Evolutionary conservation across 2,329 filamentous ascomycete genomes (phyloP), one percentile per base, ranked within the genome.

Genomic region (Beauveria pseudobassiana): DNA sequence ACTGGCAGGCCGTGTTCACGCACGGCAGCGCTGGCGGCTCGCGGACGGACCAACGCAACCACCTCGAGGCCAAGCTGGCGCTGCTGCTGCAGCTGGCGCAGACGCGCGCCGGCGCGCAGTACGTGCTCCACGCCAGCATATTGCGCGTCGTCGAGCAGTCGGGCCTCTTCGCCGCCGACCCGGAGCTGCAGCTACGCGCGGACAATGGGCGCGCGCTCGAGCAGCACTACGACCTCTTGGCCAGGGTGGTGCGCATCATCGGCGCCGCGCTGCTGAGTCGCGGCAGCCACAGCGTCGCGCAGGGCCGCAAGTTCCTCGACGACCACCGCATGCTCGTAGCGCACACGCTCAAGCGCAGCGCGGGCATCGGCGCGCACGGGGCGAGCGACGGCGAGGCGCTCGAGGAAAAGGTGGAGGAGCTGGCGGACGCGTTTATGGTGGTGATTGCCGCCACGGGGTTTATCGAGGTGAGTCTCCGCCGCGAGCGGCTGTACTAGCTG

Each of bases 261-360:
- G 88, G 88, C 54, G 88, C 91, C 4, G 88, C 91, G 1, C 85
- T 97, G 16, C 82, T 97, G 54, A 89, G 87, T 65, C 85, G 91
- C 52, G 93, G 93, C 0, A 81, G 88, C 20, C 89, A 96, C 69
- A 96, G 96, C 72, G 84, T 93, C 46, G 82, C 87, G 46, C 90
- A 93, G 71, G 92, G 88, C 1, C 85, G 89, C 61, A 81, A 81
- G 42, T 99, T 99, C 75, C 78, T 99, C 63, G 82, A 83, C 6
- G 89, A 95, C 65, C 91, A 96, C 73, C 83, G 93, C 64, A 86
- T 88, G 73, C 86, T 93, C 62, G 90, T 98, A 68, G 86, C 95
- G 65, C 89, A 92, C 51, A 87, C 96, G 22, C 90, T 99, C 69
- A 99, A 99, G 78, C 83, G 92, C 66, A 90, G 90, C 67, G 90